A percentile compares a stretch with the other conserved stretches of the same genome.
Evolutionary conservation across 441 rosid genomes (phyloP).

Genomic region (Metrosideros polymorpha): DNA sequence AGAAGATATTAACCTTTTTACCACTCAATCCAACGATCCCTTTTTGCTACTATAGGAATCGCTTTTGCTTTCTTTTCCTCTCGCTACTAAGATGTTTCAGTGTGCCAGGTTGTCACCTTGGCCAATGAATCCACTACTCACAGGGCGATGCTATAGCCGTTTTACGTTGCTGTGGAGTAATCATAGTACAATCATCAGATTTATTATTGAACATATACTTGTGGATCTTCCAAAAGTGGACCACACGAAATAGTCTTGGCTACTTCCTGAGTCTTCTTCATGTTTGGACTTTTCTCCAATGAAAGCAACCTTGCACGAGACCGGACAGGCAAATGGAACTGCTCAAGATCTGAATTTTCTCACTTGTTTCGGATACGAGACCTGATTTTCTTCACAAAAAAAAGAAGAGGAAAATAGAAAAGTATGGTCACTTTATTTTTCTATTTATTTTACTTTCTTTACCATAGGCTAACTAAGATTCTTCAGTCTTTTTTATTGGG

Average conservation of each 20-base stretch:
- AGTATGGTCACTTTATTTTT: neutral
- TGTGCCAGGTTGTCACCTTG: too few species aligned
- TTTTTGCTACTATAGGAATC: too few species aligned
- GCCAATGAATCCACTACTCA: too few species aligned
- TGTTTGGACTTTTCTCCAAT: neutral
- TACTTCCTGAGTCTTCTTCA: neutral
- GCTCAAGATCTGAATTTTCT: slow-evolving; percentile 15
- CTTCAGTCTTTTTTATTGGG: neutral
- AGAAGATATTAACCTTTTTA: neutral
- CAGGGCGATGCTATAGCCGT: too few species aligned
- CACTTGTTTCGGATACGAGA: neutral
- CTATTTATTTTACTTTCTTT: neutral
- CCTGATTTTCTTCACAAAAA: neutral
- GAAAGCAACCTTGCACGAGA: slow-evolving; percentile 17
- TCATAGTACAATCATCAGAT: neutral
- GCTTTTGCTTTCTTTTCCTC: too few species aligned
- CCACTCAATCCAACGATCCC: neutral
- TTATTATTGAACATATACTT: neutral
- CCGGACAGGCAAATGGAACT: slow-evolving; percentile 12
- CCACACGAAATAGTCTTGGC: slow-evolving; percentile 10
- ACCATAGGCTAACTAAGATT: neutral
- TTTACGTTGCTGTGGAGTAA: neutral
- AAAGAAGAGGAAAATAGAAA: neutral
- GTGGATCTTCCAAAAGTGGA: slow-evolving; percentile 9
- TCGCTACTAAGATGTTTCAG: too few species aligned